Evolutionary conservation across 345 rosid species (phyloP), one percentile per base, ranked within the genome.

Genomic region (Murraya paniculata): DNA sequence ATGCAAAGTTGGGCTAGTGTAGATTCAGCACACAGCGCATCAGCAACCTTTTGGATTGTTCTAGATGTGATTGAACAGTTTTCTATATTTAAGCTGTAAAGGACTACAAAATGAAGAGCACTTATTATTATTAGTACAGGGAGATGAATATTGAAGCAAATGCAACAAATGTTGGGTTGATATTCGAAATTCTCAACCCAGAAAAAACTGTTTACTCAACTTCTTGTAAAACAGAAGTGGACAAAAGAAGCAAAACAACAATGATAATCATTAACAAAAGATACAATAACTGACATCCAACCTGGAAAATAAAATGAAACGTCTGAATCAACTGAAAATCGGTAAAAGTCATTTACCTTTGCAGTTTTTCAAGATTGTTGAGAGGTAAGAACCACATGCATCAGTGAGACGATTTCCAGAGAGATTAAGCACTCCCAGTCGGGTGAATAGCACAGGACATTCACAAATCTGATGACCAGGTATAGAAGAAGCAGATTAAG

Each of bases 361-460:
- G 69, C 99, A 94, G 28, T 86, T 92, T 86, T 87, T 86, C 86
- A 94, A 85, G 78, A 94, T 96, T 21, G 94, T 89, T 80, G 95
- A 89, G 78, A 95, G 92, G 84, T 91, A 94, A 69, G 97, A 96
- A 77, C 99, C 97, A 81, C 99, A 92, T 72, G 97, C 90, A 90
- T 96, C 99, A 64, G 99, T 96, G 75, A 96, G 97, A 79, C 93
- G 95, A 83, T 96, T 95, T 60, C 92, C 92, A 71, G 99, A 94
- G 83, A 96, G 75, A 83, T 96, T 92, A 82, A 96, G 98, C 79
- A 91, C 90, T 87, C 87, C 99, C 79, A 96, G 85, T 74, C 97
- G 92, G 71, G 89, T 85, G 77, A 92, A 92, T 75, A 96, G 87
- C 57, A 90, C 94, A 78, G 93, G 93, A 68, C 97, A 91, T 85